Evolutionary conservation across 495 filamentous ascomycete species (phyloP).

Genomic region (Aspergillus funiculosus): DNA sequence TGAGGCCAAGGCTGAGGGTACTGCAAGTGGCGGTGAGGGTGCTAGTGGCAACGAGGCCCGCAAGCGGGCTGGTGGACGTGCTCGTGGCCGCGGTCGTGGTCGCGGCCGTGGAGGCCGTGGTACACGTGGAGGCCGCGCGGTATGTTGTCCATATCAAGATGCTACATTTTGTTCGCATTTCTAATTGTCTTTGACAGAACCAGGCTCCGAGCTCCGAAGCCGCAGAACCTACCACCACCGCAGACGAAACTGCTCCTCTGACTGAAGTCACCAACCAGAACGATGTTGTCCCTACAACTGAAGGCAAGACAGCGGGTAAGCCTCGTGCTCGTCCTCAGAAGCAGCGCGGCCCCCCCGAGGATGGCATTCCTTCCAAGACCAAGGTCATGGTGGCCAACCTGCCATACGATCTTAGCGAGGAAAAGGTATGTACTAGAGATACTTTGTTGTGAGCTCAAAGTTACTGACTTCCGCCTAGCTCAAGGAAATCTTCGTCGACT

Average conservation of each 20-base stretch:
- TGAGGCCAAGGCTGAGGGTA: constrained; percentile 67
- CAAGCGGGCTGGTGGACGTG: constrained; percentile 71
- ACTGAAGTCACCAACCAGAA: constrained; percentile 50
- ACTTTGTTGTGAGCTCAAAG: neutral
- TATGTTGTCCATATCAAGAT: too few relatives aligned
- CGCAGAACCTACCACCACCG: constrained; percentile 11
- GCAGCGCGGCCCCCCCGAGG: constrained; percentile 92
- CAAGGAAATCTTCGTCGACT: constrained; percentile 88
- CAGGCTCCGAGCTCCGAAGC: constrained; percentile 23
- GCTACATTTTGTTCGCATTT: too few relatives aligned
- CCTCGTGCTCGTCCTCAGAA: constrained; percentile 46
- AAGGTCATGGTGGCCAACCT: constrained; percentile 99
- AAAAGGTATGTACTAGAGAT: constrained; percentile 60
- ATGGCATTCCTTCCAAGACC: constrained; percentile 96
- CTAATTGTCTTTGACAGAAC: neutral
- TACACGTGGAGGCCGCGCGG: constrained; percentile 62
- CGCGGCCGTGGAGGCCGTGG: constrained; percentile 60
- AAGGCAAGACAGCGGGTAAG: constrained; percentile 56
- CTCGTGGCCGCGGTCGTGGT: constrained; percentile 69
- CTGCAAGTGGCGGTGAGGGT: constrained; percentile 59
- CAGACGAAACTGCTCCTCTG: constrained; percentile 29
- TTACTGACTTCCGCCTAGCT: constrained; percentile 60
- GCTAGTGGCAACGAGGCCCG: constrained; percentile 68
- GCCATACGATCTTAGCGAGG: constrained; percentile 94
- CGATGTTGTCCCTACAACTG: constrained; percentile 50